These are phyloP conservation scores for Tolypocladium pustulatum DNA, from an alignment of 2,329 filamentous ascomycete species.

Conservation along the genomic window DNA sequence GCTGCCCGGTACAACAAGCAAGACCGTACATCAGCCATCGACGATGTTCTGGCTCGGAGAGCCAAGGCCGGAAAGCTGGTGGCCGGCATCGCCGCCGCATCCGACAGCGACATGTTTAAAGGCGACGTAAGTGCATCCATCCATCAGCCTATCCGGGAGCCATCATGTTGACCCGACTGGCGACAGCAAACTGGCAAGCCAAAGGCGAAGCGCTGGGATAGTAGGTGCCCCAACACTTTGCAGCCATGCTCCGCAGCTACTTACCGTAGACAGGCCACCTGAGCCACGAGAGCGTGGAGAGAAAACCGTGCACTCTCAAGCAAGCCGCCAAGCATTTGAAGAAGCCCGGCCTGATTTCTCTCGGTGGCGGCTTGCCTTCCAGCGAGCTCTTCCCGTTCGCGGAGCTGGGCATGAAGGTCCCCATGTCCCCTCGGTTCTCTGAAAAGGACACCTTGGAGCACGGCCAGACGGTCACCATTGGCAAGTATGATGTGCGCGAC, in stretches of 20 bases:
- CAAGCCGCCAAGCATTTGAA: slow-evolving; percentile 69
- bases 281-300: slow-evolving; percentile 48
- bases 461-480: slow-evolving; percentile 53
- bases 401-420: slow-evolving; percentile 63
- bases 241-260: background rate
- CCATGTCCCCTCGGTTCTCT: slow-evolving; percentile 57
- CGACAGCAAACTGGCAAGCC: slow-evolving; percentile 45
- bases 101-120: slow-evolving; percentile 78
- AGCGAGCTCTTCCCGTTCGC: slow-evolving; percentile 90
- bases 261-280: slow-evolving; percentile 36
- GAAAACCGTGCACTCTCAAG: slow-evolving; percentile 67
- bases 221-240: slow-evolving; percentile 39
- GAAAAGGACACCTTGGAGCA: slow-evolving; percentile 53
- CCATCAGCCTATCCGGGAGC: too few relatives aligned
- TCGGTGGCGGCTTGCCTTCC: slow-evolving; percentile 84
- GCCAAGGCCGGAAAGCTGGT: slow-evolving; percentile 62
- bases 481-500: slow-evolving; percentile 72
- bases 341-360: slow-evolving; percentile 75
- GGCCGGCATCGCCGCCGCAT: slow-evolving; percentile 65
- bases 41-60: slow-evolving; percentile 31
- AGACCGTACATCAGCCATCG: slow-evolving; percentile 14
- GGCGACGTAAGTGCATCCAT: slow-evolving; percentile 41
- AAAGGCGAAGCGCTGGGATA: slow-evolving; percentile 73
- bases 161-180: background rate
- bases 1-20: slow-evolving; percentile 13